Conservation (phyloP, 305 asterid genomes). For the Fraxinus sp. region DNA sequence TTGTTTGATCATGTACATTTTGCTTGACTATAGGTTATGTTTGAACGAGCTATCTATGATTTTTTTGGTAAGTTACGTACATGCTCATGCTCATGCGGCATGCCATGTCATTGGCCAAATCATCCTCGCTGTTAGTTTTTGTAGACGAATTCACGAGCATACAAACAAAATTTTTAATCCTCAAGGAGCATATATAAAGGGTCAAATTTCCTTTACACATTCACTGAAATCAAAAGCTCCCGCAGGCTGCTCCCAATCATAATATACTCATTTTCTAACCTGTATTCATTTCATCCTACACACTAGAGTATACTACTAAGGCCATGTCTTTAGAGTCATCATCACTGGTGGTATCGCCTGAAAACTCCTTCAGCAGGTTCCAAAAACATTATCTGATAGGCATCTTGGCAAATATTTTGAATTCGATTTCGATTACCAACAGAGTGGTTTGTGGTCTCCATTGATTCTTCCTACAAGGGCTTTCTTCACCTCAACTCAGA, state of each 20-base stretch:
- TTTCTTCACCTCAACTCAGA: constrained; percentile 20
- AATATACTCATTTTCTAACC: neutral
- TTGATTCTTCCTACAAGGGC: constrained; percentile 28
- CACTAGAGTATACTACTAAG: neutral
- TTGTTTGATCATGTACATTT: too few species aligned
- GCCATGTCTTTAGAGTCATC: neutral
- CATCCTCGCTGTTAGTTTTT: neutral
- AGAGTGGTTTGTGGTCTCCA: constrained; percentile 50
- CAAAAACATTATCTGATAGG: constrained; percentile 38
- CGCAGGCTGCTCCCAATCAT: too few species aligned
- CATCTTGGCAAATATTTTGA: constrained; percentile 45
- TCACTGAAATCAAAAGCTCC: neutral
- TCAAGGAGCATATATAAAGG: neutral
- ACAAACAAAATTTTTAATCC: neutral
- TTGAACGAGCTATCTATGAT: too few species aligned
- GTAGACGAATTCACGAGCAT: neutral
- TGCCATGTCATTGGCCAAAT: neutral
- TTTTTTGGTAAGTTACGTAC: too few species aligned
- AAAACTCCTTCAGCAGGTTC: constrained; percentile 16
- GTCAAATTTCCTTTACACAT: neutral
- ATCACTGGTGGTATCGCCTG: neutral
- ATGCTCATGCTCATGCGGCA: too few species aligned
- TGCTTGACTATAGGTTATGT: too few species aligned
- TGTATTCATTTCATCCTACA: neutral
- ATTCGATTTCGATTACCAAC: constrained; percentile 42